Base-by-base conservation (phyloP, 192 early-diverging fungal species). In the Phlyctochytrium arcticum region DNA sequence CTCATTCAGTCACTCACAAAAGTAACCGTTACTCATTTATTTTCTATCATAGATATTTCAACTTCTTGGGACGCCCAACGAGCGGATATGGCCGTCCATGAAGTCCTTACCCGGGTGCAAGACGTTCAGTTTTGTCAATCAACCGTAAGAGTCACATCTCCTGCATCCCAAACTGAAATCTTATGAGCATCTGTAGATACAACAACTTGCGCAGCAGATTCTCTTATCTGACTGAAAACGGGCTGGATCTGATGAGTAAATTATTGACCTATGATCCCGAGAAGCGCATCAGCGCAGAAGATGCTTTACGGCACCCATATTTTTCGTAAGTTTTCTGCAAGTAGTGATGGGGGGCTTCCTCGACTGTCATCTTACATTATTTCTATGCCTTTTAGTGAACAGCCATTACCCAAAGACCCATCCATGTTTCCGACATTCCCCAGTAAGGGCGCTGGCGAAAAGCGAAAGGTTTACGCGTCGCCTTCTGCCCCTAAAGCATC, bases 361-460 rank as follows among this genome's bases (percentile, higher is more conserved):
- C 57, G 15, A 4, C 3, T 48, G 29, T 27, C 34, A 53, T 24
- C 50, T n/a, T n/a, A n/a, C n/a, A n/a, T n/a, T n/a, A n/a, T n/a
- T n/a, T n/a, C n/a, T 53, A 44, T 27, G 31, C 0, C 10, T 23
- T 23, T 5, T 54, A 89, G 85, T 1, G 93, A 95, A 59, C 74
- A 74, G 36, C 94, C 96, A 19, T 75, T 80, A 26, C 93, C 96
- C 21, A 96, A 97, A 72, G 89, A 96, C 66, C 92, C 94, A 4
- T 84, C 87, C 36, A 76, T 96, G 77, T 97, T 98, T 68, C 94
- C 96, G 6, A 95, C 92, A 0, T 98, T 91, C 83, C 95, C 95
- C 0, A 62, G 60, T 57, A 78, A 78, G 44, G 33, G 44, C 26
- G 70, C 70, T 15, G 65, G 65, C 7, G 70, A 72, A 47, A 67